Base-by-base conservation (phyloP, 352 stramenopile species). In the Globisporangium parvum region DNA sequence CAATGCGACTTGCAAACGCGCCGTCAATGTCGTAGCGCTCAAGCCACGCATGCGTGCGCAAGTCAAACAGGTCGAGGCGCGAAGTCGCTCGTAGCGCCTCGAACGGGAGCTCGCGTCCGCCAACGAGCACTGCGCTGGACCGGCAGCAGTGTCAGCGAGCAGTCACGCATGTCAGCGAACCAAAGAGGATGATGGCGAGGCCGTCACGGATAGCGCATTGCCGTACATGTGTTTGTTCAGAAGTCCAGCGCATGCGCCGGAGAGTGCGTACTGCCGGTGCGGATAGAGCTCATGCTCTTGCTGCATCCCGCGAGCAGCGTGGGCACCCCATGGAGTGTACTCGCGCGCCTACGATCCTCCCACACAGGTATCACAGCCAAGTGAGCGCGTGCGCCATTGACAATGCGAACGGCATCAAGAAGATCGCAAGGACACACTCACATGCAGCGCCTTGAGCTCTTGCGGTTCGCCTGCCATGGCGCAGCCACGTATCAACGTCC, bases 1-100 rank as follows among this genome's bases (percentile, higher is more conserved):
- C 77, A 20, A 87, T 71, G 33, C 77, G 72, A 8, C 73, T 71
- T 31, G 65, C 59, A 18, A 92, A 46, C 2, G 66, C 63, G 12
- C 80, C 80, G 18, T 79, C 60, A 5, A 88, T 66, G 60, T 91
- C 80, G 41, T 82, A 85, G 45, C 59, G 63, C n/a, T 60, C 67
- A 33, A 90, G 47, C 77, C 78, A 89, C 35, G 61, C 67, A n/a
- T 72, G 44, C 0, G 61, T 67, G 5, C 20, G 44, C 24, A 85
- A 42, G 35, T 90, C 80, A 50, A 91, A 92, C 10, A 92, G 53
- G 51, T 87, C 75, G 8, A 88, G 47, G 3, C 76, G 62, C 51
- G 76, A 54, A 21, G 48, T 31, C 41, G 69, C 52, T 21, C 60
- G 8, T 40, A 62, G 41, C 48, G 44, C 18, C 50, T 77, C 71